Evolutionary conservation across 257 asterid genomes (phyloP).

Genomic region (Ajuga chamaepitys): DNA sequence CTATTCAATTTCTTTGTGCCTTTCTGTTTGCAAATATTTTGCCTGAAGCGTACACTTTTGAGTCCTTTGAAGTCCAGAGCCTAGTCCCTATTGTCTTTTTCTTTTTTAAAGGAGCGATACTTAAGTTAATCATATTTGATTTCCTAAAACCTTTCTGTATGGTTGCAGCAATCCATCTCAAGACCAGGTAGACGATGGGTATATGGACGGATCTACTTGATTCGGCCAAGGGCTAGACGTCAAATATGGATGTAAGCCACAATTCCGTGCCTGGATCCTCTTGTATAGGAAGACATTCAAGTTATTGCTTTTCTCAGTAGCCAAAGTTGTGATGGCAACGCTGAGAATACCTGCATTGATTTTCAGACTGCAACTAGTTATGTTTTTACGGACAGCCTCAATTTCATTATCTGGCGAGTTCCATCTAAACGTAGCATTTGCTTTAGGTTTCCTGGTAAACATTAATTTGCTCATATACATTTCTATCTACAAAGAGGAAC

Average conservation of each 20-base stretch:
- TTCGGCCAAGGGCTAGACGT: slow-evolving; percentile 45
- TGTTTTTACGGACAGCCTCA: background rate
- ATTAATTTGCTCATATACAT: background rate
- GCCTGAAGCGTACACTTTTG: no score
- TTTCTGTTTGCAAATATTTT: no score
- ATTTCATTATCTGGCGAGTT: background rate
- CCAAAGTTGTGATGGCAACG: background rate
- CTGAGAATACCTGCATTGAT: background rate
- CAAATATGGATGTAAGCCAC: slow-evolving; percentile 43
- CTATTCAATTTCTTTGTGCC: no score
- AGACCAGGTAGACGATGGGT: slow-evolving; percentile 74
- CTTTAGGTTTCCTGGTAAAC: background rate
- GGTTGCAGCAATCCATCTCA: slow-evolving; percentile 57
- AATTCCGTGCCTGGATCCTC: background rate
- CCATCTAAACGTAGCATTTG: background rate
- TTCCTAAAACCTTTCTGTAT: no score
- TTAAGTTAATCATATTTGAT: no score
- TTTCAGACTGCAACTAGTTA: background rate
- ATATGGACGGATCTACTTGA: slow-evolving; percentile 89
- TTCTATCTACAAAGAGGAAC: no score
- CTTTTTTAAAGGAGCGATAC: no score
- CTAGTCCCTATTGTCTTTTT: no score
- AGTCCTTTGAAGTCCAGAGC: no score
- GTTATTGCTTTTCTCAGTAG: background rate
- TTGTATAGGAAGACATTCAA: slow-evolving; percentile 20